A percentile compares a stretch with the other conserved stretches of the same genome.
These are phyloP conservation scores for Huntiella moniliformis DNA, from an alignment of 2,329 filamentous ascomycete species.

Conservation along the genomic window DNA sequence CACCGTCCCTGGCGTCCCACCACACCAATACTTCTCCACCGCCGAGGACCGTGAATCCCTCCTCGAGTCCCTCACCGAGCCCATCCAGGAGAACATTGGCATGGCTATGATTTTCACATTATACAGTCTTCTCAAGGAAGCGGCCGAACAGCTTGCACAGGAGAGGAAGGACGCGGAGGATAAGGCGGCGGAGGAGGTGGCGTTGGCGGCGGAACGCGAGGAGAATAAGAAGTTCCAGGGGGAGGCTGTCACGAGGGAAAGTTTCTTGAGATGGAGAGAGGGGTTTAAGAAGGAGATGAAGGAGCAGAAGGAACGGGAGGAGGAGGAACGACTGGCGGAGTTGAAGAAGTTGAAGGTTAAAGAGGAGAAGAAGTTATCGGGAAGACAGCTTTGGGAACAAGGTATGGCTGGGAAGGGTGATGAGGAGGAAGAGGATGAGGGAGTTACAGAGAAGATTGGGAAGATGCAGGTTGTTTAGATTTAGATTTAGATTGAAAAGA, in stretches of 20 bases:
- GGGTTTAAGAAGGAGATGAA: slow-evolving; percentile 65
- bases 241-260: slow-evolving; percentile 68
- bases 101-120: slow-evolving; percentile 97
- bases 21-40: slow-evolving; percentile 59
- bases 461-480: slow-evolving; percentile 46
- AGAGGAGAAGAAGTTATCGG: slow-evolving; percentile 54
- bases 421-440: slow-evolving; percentile 44
- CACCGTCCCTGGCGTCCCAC: slow-evolving; percentile 46
- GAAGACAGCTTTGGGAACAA: slow-evolving; percentile 60
- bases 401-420: slow-evolving; percentile 50
- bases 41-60: slow-evolving; percentile 60
- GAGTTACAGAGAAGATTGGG: slow-evolving; percentile 37
- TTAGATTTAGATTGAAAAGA: slow-evolving; percentile 20
- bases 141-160: slow-evolving; percentile 66
- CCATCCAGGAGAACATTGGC: slow-evolving; percentile 79
- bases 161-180: slow-evolving; percentile 50
- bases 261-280: slow-evolving; percentile 67
- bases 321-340: slow-evolving; percentile 66
- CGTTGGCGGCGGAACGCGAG: slow-evolving; percentile 53
- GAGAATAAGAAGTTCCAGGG: slow-evolving; percentile 97
- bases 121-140: slow-evolving; percentile 71
- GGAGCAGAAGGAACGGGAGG: slow-evolving; percentile 46
- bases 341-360: slow-evolving; percentile 52
- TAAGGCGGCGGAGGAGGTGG: slow-evolving; percentile 35
- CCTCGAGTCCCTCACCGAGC: slow-evolving; percentile 50